Evolutionary conservation across 768 basidiomycete genomes (phyloP), one percentile per base, ranked within the genome.

Genomic region (Pulveroboletus frians): DNA sequence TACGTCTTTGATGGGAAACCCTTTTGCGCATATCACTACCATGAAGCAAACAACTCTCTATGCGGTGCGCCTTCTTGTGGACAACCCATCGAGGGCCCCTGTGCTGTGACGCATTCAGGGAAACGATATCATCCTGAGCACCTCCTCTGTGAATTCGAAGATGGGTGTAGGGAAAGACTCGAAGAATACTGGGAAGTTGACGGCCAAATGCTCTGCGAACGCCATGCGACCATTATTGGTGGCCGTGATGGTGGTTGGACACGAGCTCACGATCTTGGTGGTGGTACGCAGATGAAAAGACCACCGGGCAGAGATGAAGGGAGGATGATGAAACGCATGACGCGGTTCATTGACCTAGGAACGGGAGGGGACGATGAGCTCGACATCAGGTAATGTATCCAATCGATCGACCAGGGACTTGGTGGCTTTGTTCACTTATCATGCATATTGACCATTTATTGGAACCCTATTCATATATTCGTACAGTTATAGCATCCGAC

Each of bases 101-200:
- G 92, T 64, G 89, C 93, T 10, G 81, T 94, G 17, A 90, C 88
- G 15, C 84, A 93, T 55, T 71, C 80, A 10, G 86, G 87, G 9
- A 82, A 81, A 59, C 77, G 86, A 27, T 95, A 85, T 69, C 93
- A 95, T 64, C 89, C 92, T 5, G 88, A 89, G 50, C 92, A 93
- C 64, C 77, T 96, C 61, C 72, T 80, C 23, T 96, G 93, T 67
- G 91, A 94, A 69, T 78, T 82, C 59, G 73, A 76, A 27, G 68
- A 70, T 15, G 62, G 59, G 37, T 79, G 85, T 71, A 70, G 67
- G 49, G 80, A 78, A 70, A 75, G 69, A 47, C 69, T 85, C 54
- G 83, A 76, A 53, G 88, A 94, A 62, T 96, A 96, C 61, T 96
- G 86, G 82, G 92, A 95, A 65, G 76, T 92, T 5, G 90, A 88